Percentiles rank a stretch among this genome's conserved stretches.
These are phyloP conservation scores for Lichtheimia corymbifera DNA, from an alignment of 371 early-diverging fungal species.

Conservation along the genomic window DNA sequence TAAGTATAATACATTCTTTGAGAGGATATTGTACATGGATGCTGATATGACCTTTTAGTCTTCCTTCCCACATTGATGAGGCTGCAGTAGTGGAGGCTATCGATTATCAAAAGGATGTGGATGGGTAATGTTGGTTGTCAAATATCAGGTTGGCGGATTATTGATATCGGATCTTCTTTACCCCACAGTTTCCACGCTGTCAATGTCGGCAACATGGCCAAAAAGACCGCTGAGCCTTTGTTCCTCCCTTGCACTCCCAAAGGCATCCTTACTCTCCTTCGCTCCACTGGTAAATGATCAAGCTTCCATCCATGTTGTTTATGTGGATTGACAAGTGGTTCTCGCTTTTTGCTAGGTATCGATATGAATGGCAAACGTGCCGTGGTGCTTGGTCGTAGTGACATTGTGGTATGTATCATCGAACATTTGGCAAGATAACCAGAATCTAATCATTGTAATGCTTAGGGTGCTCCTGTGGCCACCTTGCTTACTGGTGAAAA, in stretches of 20 bases:
- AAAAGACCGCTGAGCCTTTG: slow-evolving; percentile 70
- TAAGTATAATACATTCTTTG: not conserved
- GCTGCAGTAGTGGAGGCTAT: slow-evolving; percentile 78
- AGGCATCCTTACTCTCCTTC: slow-evolving; percentile 81
- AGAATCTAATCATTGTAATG: not conserved
- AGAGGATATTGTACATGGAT: no score
- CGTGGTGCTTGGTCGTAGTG: slow-evolving; percentile 91
- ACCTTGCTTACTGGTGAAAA: slow-evolving; percentile 74
- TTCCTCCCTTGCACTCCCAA: slow-evolving; percentile 93
- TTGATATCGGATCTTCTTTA: no score
- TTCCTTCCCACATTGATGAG: slow-evolving; percentile 82
- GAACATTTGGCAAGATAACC: not conserved
- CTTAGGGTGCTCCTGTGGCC: slow-evolving; percentile 81
- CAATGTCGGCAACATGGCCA: slow-evolving; percentile 87
- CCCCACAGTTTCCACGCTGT: slow-evolving; percentile 76
- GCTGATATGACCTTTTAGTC: no score
- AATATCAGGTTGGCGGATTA: no score
- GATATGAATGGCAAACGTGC: slow-evolving; percentile 79
- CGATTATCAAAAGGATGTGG: slow-evolving; percentile 86
- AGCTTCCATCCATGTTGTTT: no score
- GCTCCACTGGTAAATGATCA: slow-evolving; percentile 36
- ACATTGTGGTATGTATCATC: slow-evolving; percentile 67
- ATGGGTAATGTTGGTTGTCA: slow-evolving; percentile 61
- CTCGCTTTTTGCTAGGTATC: slow-evolving; percentile 23
- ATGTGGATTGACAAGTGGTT: not conserved